Evolutionary conservation across 2,329 filamentous ascomycete species (phyloP).

Genomic region (Fusarium protoensiforme): DNA sequence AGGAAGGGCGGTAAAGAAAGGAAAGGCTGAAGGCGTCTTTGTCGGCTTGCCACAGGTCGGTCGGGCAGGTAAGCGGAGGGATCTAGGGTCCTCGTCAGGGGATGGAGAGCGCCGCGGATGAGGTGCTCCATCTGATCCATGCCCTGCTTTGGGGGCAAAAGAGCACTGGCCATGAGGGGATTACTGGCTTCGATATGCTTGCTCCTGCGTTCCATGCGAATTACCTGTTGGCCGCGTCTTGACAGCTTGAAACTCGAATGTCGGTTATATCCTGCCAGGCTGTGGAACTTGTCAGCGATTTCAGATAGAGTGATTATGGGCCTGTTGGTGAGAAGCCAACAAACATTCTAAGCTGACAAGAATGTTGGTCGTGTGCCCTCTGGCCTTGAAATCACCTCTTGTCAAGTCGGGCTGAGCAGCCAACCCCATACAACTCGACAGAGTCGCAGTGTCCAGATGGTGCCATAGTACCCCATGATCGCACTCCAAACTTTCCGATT

Average conservation of each 20-base stretch:
- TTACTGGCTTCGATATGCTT: conserved; percentile 13
- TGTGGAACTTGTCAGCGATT: conserved; percentile 10
- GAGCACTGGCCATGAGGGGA: conserved; percentile 34
- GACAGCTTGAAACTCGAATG: conserved; percentile 1
- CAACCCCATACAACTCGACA: neutral
- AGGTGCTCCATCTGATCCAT: conserved; percentile 21
- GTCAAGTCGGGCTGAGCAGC: neutral
- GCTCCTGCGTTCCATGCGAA: neutral
- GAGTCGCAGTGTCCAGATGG: conserved; percentile 18
- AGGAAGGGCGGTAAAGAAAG: neutral
- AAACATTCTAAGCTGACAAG: neutral
- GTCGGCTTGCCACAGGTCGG: neutral
- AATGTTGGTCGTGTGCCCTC: neutral
- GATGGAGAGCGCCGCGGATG: conserved; percentile 13
- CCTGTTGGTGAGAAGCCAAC: neutral
- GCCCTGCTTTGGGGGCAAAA: neutral
- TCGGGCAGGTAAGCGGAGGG: conserved; percentile 20
- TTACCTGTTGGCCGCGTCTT: neutral
- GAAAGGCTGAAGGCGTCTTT: neutral
- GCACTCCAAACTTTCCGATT: conserved; percentile 22
- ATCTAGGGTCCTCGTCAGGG: conserved; percentile 23
- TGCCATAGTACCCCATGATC: conserved; percentile 28
- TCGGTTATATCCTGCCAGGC: neutral
- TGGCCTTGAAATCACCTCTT: neutral
- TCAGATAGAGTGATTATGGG: conserved; percentile 6